A percentile compares a stretch with the other conserved stretches of the same genome.
Conservation (phyloP, 2,329 filamentous ascomycete species). For the Acrocalymma vagum region DNA sequence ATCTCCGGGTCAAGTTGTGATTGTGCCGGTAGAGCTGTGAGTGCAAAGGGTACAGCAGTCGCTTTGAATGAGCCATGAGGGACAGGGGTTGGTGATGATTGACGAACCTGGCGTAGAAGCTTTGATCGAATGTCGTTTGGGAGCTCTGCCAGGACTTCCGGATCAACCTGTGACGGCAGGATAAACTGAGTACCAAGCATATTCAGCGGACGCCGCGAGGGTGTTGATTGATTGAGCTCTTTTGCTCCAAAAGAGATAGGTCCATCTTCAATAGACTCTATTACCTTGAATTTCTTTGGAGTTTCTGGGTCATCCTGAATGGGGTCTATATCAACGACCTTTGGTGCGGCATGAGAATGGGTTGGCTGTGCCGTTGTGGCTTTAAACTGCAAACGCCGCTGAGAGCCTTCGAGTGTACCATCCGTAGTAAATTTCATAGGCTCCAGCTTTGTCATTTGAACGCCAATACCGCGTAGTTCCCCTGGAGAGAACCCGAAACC, state of each 20-base stretch:
- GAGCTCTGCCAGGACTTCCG: slow-evolving; percentile 81
- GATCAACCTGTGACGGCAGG: slow-evolving; percentile 83
- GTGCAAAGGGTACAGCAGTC: slow-evolving; percentile 30
- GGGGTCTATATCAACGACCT: slow-evolving; percentile 45
- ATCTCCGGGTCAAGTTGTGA: slow-evolving; percentile 87
- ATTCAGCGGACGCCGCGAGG: slow-evolving; percentile 75
- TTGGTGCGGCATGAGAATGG: slow-evolving; percentile 10
- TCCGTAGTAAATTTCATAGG: slow-evolving; percentile 69
- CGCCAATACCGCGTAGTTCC: slow-evolving; percentile 88
- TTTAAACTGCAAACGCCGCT: slow-evolving; percentile 80
- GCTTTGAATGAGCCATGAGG: slow-evolving; percentile 12
- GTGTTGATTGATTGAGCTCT: slow-evolving; percentile 53
- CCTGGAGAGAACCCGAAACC: slow-evolving; percentile 86
- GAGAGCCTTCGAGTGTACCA: slow-evolving; percentile 73
- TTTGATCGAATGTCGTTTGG: slow-evolving; percentile 83
- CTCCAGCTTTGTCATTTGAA: slow-evolving; percentile 94
- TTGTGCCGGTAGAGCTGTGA: slow-evolving; percentile 63
- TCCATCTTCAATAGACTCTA: slow-evolving; percentile 29
- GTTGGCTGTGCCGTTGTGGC: slow-evolving; percentile 53
- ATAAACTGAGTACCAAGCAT: slow-evolving; percentile 90
- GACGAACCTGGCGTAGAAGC: slow-evolving; percentile 60
- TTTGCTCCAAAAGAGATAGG: slow-evolving; percentile 48
- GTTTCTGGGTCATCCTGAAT: slow-evolving; percentile 58
- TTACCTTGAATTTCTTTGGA: slow-evolving; percentile 43
- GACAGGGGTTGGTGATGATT: slow-evolving; percentile 35